Evolutionary conservation across 1,139 yeast genomes (phyloP).

Genomic region (Yamadazyma trypodendri): DNA sequence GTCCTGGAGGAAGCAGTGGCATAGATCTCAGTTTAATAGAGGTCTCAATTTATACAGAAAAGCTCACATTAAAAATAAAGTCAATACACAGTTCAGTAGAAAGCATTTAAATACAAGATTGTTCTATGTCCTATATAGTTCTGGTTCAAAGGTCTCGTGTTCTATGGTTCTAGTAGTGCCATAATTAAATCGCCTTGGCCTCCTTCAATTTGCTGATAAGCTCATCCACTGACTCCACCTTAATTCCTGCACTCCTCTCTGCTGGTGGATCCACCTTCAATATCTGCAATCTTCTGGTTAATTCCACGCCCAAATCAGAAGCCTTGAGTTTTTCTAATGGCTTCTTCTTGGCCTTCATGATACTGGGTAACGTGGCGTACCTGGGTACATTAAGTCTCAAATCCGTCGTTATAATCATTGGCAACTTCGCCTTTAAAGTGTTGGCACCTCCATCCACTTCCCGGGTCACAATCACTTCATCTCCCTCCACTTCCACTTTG

Average conservation of each 20-base stretch:
- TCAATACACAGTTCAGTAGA: too few relatives aligned
- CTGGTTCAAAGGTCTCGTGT: too few relatives aligned
- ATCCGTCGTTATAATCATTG: conserved; percentile 88
- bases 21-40: not conserved
- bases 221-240: conserved; percentile 80
- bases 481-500: conserved; percentile 68
- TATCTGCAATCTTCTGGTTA: conserved; percentile 63
- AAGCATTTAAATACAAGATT: too few relatives aligned
- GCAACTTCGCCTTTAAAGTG: conserved; percentile 73
- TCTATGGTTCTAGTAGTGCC: too few relatives aligned
- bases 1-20: conserved; percentile 8
- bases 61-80: too few relatives aligned
- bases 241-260: conserved; percentile 75
- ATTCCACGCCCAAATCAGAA: conserved; percentile 69
- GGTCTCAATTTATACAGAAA: conserved; percentile 1
- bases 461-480: conserved; percentile 71
- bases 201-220: conserved; percentile 77
- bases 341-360: conserved; percentile 98
- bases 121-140: too few relatives aligned
- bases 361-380: conserved; percentile 88
- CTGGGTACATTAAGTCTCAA: conserved; percentile 92
- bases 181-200: conserved; percentile 54
- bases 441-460: conserved; percentile 97
- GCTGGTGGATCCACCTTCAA: conserved; percentile 85
- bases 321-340: conserved; percentile 74